Evolutionary conservation across 768 basidiomycete species (phyloP).

Genomic region (Lepiota subincarnata): DNA sequence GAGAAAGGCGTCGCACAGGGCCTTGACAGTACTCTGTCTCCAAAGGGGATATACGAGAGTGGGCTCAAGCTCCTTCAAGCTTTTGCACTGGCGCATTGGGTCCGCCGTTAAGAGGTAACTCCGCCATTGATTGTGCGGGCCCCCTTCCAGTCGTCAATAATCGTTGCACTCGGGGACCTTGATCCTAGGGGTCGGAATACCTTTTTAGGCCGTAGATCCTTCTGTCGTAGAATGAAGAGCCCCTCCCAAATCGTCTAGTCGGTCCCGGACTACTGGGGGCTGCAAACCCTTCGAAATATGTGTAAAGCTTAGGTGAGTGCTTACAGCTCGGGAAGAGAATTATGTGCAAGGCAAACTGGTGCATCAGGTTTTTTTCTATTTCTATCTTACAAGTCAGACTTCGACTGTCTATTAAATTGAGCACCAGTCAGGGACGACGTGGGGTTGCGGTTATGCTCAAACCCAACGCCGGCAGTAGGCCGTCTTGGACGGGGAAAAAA

Average conservation of each 20-base stretch:
- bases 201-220: neutral
- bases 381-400: too few relatives aligned
- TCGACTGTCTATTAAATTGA: too few relatives aligned
- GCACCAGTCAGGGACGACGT: too few relatives aligned
- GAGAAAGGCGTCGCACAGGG: neutral
- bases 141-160: neutral
- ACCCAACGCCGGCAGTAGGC: too few relatives aligned
- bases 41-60: neutral
- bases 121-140: neutral
- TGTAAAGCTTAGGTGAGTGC: too few relatives aligned
- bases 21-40: neutral
- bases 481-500: too few relatives aligned
- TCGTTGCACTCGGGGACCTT: neutral
- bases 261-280: neutral
- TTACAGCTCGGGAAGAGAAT: too few relatives aligned
- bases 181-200: neutral
- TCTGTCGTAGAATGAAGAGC: neutral
- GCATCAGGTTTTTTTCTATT: too few relatives aligned
- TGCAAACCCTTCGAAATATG: neutral
- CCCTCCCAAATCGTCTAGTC: neutral
- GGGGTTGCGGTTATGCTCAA: too few relatives aligned
- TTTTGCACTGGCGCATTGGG: neutral
- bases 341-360: too few relatives aligned
- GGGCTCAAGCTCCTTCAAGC: neutral
- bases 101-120: slow-evolving; percentile 8